Conservation (phyloP, 768 basidiomycete species). For the Xerocomellus amylosporus region DNA sequence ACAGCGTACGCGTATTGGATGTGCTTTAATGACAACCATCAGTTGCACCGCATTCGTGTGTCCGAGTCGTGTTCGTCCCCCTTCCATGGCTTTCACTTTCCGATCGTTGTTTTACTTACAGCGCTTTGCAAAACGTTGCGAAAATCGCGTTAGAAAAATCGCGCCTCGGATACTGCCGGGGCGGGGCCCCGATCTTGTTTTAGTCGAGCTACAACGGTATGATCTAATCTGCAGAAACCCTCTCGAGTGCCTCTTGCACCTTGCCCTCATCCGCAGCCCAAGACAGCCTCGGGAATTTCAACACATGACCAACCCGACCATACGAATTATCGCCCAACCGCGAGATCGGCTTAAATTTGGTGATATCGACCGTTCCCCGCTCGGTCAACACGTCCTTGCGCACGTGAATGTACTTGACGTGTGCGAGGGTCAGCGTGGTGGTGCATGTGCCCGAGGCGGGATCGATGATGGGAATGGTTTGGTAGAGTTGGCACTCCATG, state of each 20-base stretch:
- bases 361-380: constrained; percentile 35
- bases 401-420: constrained; percentile 41
- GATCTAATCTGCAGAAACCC: neutral
- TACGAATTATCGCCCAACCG: constrained; percentile 40
- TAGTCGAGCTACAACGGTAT: too few species aligned
- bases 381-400: constrained; percentile 39
- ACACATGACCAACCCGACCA: constrained; percentile 25
- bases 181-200: too few species aligned
- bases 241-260: constrained; percentile 8
- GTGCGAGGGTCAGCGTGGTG: constrained; percentile 37
- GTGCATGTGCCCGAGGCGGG: constrained; percentile 25
- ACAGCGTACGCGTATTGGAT: too few species aligned
- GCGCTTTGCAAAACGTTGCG: too few species aligned
- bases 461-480: constrained; percentile 34
- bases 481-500: constrained; percentile 45
- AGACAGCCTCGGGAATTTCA: constrained; percentile 6
- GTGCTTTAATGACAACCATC: too few species aligned
- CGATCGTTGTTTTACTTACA: too few species aligned
- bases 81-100: too few species aligned
- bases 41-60: too few species aligned
- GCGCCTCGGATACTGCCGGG: too few species aligned
- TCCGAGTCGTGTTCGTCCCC: too few species aligned
- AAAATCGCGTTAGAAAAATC: too few species aligned
- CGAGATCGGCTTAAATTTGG: constrained; percentile 34
- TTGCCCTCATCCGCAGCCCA: constrained; percentile 15